phyloP scores from a whole-genome alignment of 345 rosid species.

The Aquilaria yunnanensis region DNA sequence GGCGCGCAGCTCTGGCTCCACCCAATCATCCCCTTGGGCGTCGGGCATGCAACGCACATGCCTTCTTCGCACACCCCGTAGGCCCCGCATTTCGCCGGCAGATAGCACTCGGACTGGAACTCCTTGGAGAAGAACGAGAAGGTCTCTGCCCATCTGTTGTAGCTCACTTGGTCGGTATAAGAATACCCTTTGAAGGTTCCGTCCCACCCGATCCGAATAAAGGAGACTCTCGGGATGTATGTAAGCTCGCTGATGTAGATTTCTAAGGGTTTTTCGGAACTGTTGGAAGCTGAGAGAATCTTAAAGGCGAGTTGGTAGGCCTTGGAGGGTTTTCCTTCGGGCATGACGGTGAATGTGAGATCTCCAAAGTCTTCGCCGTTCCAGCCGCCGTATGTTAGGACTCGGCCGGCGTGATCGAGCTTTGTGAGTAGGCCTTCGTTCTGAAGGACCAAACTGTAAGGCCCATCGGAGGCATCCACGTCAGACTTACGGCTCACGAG shows the following conservation, averaged over 20 bases:
- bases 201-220: conserved; percentile 7
- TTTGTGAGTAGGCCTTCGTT: conserved; percentile 17
- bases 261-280: not conserved
- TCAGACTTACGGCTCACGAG: conserved; percentile 47
- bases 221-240: conserved; percentile 2
- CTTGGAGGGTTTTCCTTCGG: not conserved
- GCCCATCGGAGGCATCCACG: conserved; percentile 27
- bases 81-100: not conserved
- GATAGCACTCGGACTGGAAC: not conserved
- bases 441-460: conserved; percentile 55
- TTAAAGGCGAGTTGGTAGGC: conserved; percentile 4
- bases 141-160: not conserved
- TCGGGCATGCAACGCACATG: conserved; percentile 10
- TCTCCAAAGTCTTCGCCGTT: not conserved
- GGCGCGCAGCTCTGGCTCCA: conserved; percentile 7
- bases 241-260: conserved; percentile 4
- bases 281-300: conserved; percentile 1
- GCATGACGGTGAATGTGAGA: conserved; percentile 2
- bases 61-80: conserved; percentile 2
- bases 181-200: conserved; percentile 7
- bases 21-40: not conserved
- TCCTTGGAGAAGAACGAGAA: not conserved
- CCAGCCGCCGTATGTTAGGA: conserved; percentile 15
- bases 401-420: no score
- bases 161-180: not conserved